A percentile compares a stretch with the other conserved stretches of the same genome.
These are phyloP conservation scores for Geopyxis carbonaria DNA, from an alignment of 495 filamentous ascomycete genomes.

Conservation along the genomic window DNA sequence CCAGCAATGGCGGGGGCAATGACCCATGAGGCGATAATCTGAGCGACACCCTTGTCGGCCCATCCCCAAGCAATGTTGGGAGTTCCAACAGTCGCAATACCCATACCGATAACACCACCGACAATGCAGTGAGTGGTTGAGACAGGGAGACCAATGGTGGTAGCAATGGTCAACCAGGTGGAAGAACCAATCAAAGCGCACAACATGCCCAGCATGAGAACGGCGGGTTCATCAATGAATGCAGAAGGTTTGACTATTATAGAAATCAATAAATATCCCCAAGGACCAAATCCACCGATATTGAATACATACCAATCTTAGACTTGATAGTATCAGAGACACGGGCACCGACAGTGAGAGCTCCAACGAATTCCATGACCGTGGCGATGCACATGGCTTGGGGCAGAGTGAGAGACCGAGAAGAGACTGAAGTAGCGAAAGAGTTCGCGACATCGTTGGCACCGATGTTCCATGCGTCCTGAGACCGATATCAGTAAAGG, in stretches of 20 bases:
- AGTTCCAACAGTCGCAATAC: slow-evolving; percentile 39
- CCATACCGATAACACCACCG: slow-evolving; percentile 45
- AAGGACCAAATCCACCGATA: neutral
- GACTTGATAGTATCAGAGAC: slow-evolving; percentile 51
- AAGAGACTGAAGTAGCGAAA: slow-evolving; percentile 54
- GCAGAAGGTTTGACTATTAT: slow-evolving; percentile 30
- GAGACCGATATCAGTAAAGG: slow-evolving; percentile 9
- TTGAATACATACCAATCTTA: slow-evolving; percentile 31
- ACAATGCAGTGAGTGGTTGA: slow-evolving; percentile 51
- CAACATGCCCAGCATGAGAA: slow-evolving; percentile 44
- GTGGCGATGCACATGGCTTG: slow-evolving; percentile 53
- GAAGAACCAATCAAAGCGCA: slow-evolving; percentile 44
- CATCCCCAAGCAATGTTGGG: slow-evolving; percentile 41
- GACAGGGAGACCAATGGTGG: slow-evolving; percentile 39
- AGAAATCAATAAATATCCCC: neutral
- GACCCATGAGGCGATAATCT: slow-evolving; percentile 44
- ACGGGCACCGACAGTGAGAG: slow-evolving; percentile 44
- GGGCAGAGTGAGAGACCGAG: slow-evolving; percentile 45
- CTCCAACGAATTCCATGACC: slow-evolving; percentile 50
- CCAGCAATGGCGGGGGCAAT: slow-evolving; percentile 46
- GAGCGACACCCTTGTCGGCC: slow-evolving; percentile 33
- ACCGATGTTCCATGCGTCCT: slow-evolving; percentile 28
- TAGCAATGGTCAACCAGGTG: slow-evolving; percentile 41
- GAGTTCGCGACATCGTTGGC: slow-evolving; percentile 65
- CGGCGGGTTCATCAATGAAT: slow-evolving; percentile 36